A percentile compares a stretch with the other conserved stretches of the same genome.
Conservation (phyloP, 73 alveolate species). For the Paramecium tetraurelia region DNA sequence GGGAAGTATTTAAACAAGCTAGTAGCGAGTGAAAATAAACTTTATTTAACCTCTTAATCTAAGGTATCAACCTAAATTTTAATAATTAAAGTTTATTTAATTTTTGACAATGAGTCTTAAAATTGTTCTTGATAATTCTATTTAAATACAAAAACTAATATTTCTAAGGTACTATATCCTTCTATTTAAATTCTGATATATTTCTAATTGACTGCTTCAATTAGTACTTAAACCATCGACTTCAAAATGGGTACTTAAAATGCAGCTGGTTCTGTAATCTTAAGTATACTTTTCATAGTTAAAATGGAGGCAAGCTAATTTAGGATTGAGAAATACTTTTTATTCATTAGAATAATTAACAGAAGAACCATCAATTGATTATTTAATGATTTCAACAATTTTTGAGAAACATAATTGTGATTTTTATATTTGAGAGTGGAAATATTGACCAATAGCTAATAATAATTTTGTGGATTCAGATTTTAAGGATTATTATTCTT, state of each 20-base stretch:
- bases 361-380: background rate
- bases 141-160: background rate
- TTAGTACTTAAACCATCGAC: background rate
- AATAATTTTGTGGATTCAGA: constrained; percentile 16
- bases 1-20: background rate
- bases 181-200: background rate
- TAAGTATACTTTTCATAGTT: background rate
- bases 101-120: no score
- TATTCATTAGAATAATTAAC: background rate
- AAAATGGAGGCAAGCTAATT: background rate
- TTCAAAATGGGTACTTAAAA: background rate
- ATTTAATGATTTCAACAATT: background rate
- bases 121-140: background rate
- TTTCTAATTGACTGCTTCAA: background rate
- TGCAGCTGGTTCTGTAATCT: background rate
- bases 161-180: background rate
- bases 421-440: background rate
- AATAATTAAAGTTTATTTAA: background rate
- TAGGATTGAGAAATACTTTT: background rate
- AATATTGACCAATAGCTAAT: background rate
- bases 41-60: constrained; percentile 5
- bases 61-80: background rate
- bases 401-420: background rate
- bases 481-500: background rate
- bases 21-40: background rate